Evolutionary conservation across 371 early-diverging fungal species (phyloP), one percentile per base, ranked within the genome.

Genomic region (Syncephalastrum sp.): DNA sequence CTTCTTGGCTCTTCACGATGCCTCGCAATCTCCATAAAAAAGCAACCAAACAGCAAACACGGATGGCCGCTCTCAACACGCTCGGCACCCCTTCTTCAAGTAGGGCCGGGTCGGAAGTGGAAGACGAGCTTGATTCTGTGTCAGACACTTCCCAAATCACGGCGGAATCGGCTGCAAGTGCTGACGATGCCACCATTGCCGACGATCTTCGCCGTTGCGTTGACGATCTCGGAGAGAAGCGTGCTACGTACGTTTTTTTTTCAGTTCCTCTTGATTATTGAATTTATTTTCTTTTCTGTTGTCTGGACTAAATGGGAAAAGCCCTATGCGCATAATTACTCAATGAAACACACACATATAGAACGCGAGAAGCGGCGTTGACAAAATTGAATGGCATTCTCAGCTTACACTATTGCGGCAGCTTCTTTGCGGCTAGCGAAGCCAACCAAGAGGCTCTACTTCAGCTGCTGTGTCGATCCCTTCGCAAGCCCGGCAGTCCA

Each of bases 401-500:
- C 42, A 43, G 50, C 16, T 57, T 59, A 14, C 55, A 64, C 25
- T 68, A 63, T 25, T 68, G 68, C 43, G 68, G 64, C 12, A 24
- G 24, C 42, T 60, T 60, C 7, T 57, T 66, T 43, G 57, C 51
- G 3, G 33, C 52, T 7, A 54, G 59, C 43, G 45, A 47, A 23
- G 58, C 69, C 24, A 50, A 50, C 21, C 65, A 65, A 42, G 61
- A 63, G 33, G 60, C 63, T 0, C 23, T 66, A 4, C 61, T 88
- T 42, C 87, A 87, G 16, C 44, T 78, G 7, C 64, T 90, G 49
- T 71, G 77, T 41, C 74, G 82, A 21, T 77, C 81, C n/a, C 63
- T 81, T 45, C 81, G 81, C 46, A 75, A 73, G 43, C 75, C 73
- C n/a, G 82, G 82, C 42, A 75, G 74, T n/a, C 45, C 70, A 7